These are phyloP conservation scores for Tilletiopsis washingtonensis DNA, from an alignment of 1,284 basidiomycete genomes.

Conservation along the genomic window DNA sequence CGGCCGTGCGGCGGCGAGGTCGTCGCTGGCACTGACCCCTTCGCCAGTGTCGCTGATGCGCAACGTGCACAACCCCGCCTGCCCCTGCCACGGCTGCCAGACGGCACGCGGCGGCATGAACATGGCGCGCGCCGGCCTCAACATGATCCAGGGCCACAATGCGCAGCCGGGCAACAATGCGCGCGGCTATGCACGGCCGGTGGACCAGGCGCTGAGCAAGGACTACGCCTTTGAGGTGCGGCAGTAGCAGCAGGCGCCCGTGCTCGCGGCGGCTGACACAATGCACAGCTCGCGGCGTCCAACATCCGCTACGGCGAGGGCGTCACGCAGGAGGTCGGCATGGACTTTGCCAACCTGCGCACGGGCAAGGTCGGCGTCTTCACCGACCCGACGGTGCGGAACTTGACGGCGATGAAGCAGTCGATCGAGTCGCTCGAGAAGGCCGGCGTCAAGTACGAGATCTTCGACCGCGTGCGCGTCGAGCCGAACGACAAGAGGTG, in stretches of 20 bases:
- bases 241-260: neutral
- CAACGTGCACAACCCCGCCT: conserved; percentile 25
- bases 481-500: conserved; percentile 78
- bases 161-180: conserved; percentile 17
- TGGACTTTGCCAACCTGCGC: conserved; percentile 61
- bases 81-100: conserved; percentile 39
- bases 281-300: conserved; percentile 67
- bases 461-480: conserved; percentile 74
- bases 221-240: conserved; percentile 92
- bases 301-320: conserved; percentile 56
- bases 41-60: conserved; percentile 31
- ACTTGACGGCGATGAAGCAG: conserved; percentile 74
- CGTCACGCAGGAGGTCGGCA: conserved; percentile 66
- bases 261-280: neutral
- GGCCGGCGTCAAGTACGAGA: conserved; percentile 66
- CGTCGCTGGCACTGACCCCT: neutral
- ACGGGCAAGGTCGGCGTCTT: conserved; percentile 73
- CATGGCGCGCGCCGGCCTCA: conserved; percentile 18
- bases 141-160: conserved; percentile 33
- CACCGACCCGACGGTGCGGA: conserved; percentile 77
- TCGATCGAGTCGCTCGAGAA: conserved; percentile 70
- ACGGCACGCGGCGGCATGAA: conserved; percentile 9
- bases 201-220: conserved; percentile 60
- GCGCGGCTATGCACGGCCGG: conserved; percentile 63
- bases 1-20: neutral